Base-by-base conservation (phyloP, 2,329 filamentous ascomycete genomes). In the Phialophora chinensis region DNA sequence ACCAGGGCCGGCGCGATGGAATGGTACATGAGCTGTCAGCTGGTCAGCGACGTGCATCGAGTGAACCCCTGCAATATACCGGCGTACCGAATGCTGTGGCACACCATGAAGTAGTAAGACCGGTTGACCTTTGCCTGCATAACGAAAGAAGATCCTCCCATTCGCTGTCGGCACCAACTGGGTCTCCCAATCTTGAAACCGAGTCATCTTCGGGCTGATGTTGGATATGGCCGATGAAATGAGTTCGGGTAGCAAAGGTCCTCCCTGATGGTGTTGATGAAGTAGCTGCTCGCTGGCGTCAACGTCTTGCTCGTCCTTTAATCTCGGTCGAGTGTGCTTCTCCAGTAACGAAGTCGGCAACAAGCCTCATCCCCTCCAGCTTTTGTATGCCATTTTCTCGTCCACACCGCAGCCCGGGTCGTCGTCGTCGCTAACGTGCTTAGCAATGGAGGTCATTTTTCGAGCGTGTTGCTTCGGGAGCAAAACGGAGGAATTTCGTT, bases 101-200 rank as follows among this genome's bases (percentile, higher is more conserved):
- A 53, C 49, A 14, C 49, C 49, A n/a, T 53, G 49, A 25, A 53
- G 49, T 11, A 53, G 49, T 53, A 53, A 17, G 49, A 53, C 12
- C 49, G 49, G 49, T 53, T 53, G 49, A 14, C 49, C 49, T 53
- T 53, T 53, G 49, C 49, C 49, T 5, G 49, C 49, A 20, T 53
- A 53, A 29, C 49, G 49, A 20, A 53, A 53, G 23, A 53, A 53
- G 49, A 53, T 53, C 27, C 49, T 53, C 10, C 49, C 49, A 27
- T 53, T 25, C 49, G 10, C 27, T 6, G 49, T 53, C 49, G 49
- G 49, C 23, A 53, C 49, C 49, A 53, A 10, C 49, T 53, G 49
- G 27, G 49, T 27, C 49, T 53, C 49, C 49, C 49, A 53, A n/a
- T 53, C 49, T 27, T 29, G 49, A 53, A 53, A 53, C 6, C 27